Percentiles rank a stretch among this genome's conserved stretches.
Conservation (phyloP, 805 yeast genomes). For the Tetrapisispora pingtungensis region DNA sequence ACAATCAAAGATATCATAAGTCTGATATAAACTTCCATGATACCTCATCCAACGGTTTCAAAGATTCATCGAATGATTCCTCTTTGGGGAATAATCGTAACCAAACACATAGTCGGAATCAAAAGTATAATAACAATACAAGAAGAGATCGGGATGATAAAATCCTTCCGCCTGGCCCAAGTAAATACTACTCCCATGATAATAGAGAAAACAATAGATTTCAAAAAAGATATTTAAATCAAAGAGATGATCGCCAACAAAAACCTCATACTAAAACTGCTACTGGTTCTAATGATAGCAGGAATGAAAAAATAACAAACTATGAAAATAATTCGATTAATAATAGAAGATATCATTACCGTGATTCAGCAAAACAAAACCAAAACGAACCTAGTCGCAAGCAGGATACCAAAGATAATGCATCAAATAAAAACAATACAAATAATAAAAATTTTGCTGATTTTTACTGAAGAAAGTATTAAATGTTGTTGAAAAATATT, state of each 20-base stretch:
- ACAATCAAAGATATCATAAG: background rate
- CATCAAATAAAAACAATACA: background rate
- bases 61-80: background rate
- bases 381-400: background rate
- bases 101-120: background rate
- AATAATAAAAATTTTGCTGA: conserved; percentile 2
- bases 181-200: background rate
- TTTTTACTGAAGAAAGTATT: background rate
- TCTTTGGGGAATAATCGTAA: background rate
- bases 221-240: background rate
- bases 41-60: background rate
- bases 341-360: background rate
- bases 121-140: background rate
- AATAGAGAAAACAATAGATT: background rate
- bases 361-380: background rate
- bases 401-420: background rate
- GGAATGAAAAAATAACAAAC: background rate
- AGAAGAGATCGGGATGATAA: background rate
- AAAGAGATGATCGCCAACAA: background rate
- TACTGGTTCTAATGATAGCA: background rate
- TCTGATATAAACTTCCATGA: background rate
- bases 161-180: background rate
- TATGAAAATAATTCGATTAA: background rate
- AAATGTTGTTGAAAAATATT: background rate
- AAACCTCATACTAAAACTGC: background rate